Conservation (phyloP, 495 filamentous ascomycete genomes). For the Thermothielavioides terrestris region DNA sequence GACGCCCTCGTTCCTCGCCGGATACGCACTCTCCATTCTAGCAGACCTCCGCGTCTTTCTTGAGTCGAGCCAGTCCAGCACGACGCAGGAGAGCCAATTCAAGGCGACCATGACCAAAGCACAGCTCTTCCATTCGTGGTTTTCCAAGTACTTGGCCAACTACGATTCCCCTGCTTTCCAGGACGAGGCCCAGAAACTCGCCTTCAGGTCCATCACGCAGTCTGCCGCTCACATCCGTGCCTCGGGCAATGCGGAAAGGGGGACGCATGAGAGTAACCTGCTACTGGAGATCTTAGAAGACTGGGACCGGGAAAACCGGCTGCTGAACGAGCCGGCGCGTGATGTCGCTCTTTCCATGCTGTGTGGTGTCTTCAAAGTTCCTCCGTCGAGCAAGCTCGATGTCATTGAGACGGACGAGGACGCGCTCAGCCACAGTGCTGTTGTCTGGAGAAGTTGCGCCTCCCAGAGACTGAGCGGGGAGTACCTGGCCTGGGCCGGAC, state of each 20-base stretch:
- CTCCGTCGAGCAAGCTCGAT: conserved; percentile 47
- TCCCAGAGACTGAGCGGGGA: conserved; percentile 49
- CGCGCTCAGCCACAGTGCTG: conserved; percentile 49
- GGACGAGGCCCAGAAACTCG: conserved; percentile 33
- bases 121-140: conserved; percentile 61
- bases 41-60: conserved; percentile 68
- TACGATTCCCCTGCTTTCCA: conserved; percentile 47
- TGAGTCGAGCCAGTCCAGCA: conserved; percentile 54
- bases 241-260: conserved; percentile 50
- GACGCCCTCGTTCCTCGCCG: conserved; percentile 66
- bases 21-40: conserved; percentile 65
- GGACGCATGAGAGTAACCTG: conserved; percentile 61
- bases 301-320: conserved; percentile 46
- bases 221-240: conserved; percentile 51
- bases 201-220: conserved; percentile 56
- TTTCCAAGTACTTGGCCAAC: conserved; percentile 49
- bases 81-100: conserved; percentile 69
- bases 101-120: conserved; percentile 58
- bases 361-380: conserved; percentile 58
- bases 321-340: conserved; percentile 60
- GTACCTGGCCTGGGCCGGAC: conserved; percentile 77
- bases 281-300: conserved; percentile 68
- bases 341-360: conserved; percentile 66
- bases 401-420: conserved; percentile 53
- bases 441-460: conserved; percentile 67